Conservation (phyloP, 306 rosid genomes). For the Boehmeria nivea region DNA sequence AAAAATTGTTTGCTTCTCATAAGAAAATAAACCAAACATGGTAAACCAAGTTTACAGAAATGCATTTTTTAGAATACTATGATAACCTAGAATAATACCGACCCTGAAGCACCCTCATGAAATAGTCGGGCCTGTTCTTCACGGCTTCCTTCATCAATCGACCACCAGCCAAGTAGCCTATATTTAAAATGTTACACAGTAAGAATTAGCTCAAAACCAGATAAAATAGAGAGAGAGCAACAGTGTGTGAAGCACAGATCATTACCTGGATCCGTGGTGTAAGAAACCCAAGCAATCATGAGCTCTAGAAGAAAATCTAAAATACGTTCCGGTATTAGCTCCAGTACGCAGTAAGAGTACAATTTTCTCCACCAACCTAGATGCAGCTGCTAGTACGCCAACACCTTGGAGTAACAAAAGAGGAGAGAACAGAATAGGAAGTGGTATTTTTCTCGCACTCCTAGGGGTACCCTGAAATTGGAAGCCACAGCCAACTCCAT, state of each 20-base stretch:
- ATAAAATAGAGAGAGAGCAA: conserved; percentile 20
- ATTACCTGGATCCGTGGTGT: conserved; percentile 94
- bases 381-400: conserved; percentile 63
- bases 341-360: conserved; percentile 60
- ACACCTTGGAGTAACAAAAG: conserved; percentile 79
- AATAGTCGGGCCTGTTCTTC: conserved; percentile 85
- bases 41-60: neutral
- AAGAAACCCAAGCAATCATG: conserved; percentile 89
- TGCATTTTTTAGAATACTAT: neutral
- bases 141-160: conserved; percentile 94
- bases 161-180: conserved; percentile 99
- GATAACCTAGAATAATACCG: conserved; percentile 24
- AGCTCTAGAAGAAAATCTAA: conserved; percentile 62
- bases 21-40: neutral
- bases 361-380: conserved; percentile 73
- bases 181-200: conserved; percentile 21
- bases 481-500: conserved; percentile 24
- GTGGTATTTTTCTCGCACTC: conserved; percentile 52
- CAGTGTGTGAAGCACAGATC: neutral
- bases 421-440: conserved; percentile 77
- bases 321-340: conserved; percentile 61
- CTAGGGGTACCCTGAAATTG: conserved; percentile 80
- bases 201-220: conserved; percentile 11
- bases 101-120: conserved; percentile 88
- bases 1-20: neutral